Percentiles rank a stretch among this genome's conserved stretches.
Conservation (phyloP, 2,329 filamentous ascomycete species). For the Microdochium nivale region DNA sequence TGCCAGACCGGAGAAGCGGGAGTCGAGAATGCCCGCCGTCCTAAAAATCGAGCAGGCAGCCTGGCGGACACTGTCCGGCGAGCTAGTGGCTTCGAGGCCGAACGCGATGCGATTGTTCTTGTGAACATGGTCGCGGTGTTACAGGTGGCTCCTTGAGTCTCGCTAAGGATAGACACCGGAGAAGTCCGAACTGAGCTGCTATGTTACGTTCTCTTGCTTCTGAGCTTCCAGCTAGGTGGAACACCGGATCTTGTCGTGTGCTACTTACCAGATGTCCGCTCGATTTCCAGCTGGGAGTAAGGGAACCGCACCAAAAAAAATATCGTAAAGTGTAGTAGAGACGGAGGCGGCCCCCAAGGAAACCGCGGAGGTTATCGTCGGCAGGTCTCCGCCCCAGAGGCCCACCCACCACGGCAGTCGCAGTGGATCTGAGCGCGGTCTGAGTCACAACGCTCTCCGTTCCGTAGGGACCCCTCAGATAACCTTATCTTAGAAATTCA, state of each 20-base stretch:
- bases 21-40: not conserved
- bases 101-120: not conserved
- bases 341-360: not conserved
- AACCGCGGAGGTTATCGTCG: not conserved
- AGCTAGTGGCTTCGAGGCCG: not conserved
- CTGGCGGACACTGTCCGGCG: not conserved
- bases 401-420: not conserved
- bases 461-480: not conserved
- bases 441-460: not conserved
- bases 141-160: not conserved
- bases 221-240: too few species aligned
- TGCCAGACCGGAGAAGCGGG: conserved; percentile 2
- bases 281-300: too few species aligned
- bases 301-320: too few species aligned
- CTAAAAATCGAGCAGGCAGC: not conserved
- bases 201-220: too few species aligned
- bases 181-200: too few species aligned
- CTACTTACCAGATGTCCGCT: too few species aligned
- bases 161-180: too few species aligned
- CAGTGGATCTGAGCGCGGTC: not conserved
- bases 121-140: not conserved
- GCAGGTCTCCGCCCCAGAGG: not conserved
- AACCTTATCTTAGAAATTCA: too few species aligned
- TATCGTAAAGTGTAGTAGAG: too few species aligned
- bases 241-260: too few species aligned